Conservation (phyloP, 1,284 basidiomycete genomes). For the Ustilago shanxiensis region DNA sequence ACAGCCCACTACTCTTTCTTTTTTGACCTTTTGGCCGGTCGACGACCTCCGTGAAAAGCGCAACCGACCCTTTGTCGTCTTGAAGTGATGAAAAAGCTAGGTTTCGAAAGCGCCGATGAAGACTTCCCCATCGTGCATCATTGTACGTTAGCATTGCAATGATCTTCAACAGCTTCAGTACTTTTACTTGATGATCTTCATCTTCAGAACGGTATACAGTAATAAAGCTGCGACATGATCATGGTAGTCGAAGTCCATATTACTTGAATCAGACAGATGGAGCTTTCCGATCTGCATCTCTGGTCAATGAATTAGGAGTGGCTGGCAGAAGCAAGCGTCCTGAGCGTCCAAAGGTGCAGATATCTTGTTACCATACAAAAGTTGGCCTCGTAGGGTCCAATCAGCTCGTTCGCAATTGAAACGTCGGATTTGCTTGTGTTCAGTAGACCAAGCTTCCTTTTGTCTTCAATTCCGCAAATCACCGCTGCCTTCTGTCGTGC, state of each 20-base stretch:
- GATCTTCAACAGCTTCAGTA: no score
- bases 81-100: neutral
- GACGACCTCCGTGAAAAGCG: slow-evolving; percentile 32
- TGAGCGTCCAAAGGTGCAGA: neutral
- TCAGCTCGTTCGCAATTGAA: slow-evolving; percentile 43
- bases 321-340: neutral
- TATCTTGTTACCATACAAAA: neutral
- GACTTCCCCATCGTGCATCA: neutral
- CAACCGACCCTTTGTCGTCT: neutral
- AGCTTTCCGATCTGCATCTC: neutral
- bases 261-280: neutral
- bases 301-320: neutral
- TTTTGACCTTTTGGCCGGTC: slow-evolving; percentile 15
- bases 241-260: no score
- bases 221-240: no score
- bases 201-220: no score
- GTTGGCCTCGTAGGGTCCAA: slow-evolving; percentile 14
- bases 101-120: neutral
- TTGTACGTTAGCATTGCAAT: no score
- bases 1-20: neutral
- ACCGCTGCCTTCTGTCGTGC: slow-evolving; percentile 22
- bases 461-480: slow-evolving; percentile 31
- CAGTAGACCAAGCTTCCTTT: neutral
- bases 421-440: slow-evolving; percentile 39
- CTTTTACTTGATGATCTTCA: no score